Percentiles rank a stretch among this genome's conserved stretches.
Conservation (phyloP, 495 filamentous ascomycete species). For the Viridothelium virens region DNA sequence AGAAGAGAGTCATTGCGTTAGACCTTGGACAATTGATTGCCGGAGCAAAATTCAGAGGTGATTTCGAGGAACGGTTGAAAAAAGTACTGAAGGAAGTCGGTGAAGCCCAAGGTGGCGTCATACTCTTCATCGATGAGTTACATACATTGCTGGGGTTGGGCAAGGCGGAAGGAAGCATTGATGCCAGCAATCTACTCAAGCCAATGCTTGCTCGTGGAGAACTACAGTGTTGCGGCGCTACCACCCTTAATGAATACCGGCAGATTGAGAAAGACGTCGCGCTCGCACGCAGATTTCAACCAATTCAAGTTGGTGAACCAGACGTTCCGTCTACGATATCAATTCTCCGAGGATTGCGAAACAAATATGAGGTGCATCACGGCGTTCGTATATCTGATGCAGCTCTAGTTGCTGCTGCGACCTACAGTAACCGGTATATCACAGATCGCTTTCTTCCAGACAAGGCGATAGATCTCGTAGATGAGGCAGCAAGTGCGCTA, state of each 20-base stretch:
- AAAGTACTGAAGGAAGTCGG: constrained; percentile 83
- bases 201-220: constrained; percentile 88
- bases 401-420: constrained; percentile 84
- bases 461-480: constrained; percentile 94
- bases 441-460: constrained; percentile 92
- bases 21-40: constrained; percentile 90
- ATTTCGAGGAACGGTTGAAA: constrained; percentile 94
- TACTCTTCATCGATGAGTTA: constrained; percentile 92
- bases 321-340: constrained; percentile 88
- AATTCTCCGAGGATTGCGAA: constrained; percentile 92
- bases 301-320: constrained; percentile 82
- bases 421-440: constrained; percentile 90
- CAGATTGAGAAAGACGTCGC: constrained; percentile 94
- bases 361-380: constrained; percentile 95
- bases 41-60: constrained; percentile 88
- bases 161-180: constrained; percentile 91
- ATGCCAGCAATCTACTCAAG: constrained; percentile 92
- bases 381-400: constrained; percentile 88
- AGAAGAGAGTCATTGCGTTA: constrained; percentile 78
- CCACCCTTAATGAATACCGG: constrained; percentile 85
- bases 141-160: constrained; percentile 87
- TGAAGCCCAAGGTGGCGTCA: constrained; percentile 78
- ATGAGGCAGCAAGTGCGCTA: constrained; percentile 87
- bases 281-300: constrained; percentile 85
- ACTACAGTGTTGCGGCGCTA: constrained; percentile 90